Percentiles rank a stretch among this genome's conserved stretches.
These are phyloP conservation scores for Candida easanensis DNA, from an alignment of 805 yeast species.

Conservation along the genomic window DNA sequence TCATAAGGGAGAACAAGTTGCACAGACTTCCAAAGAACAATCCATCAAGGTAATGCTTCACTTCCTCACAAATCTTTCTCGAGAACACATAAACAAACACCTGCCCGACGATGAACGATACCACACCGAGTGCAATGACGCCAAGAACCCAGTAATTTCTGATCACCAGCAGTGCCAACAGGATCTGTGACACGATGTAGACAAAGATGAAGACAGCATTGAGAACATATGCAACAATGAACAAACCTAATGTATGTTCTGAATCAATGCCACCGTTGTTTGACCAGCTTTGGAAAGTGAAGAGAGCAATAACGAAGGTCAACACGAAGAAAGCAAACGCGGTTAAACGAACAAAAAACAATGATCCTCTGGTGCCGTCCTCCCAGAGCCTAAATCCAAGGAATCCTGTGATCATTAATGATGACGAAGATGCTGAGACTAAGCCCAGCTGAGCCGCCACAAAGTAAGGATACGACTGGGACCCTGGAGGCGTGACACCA, in stretches of 20 bases:
- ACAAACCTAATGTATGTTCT: slow-evolving; percentile 61
- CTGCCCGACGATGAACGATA: slow-evolving; percentile 83
- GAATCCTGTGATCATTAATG: slow-evolving; percentile 70
- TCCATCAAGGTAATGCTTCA: slow-evolving; percentile 89
- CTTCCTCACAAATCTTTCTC: slow-evolving; percentile 58
- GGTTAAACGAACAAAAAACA: slow-evolving; percentile 51
- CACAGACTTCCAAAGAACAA: slow-evolving; percentile 79
- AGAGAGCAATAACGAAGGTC: slow-evolving; percentile 62
- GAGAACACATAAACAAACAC: slow-evolving; percentile 70
- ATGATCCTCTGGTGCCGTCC: slow-evolving; percentile 75
- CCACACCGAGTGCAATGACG: slow-evolving; percentile 64
- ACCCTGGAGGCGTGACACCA: slow-evolving; percentile 89
- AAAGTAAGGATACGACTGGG: slow-evolving; percentile 71
- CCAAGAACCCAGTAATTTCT: slow-evolving; percentile 88
- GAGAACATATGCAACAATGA: slow-evolving; percentile 64
- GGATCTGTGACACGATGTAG: slow-evolving; percentile 65
- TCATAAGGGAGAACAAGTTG: slow-evolving; percentile 81
- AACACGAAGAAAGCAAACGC: slow-evolving; percentile 58
- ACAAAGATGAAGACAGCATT: slow-evolving; percentile 64
- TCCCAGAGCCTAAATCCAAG: slow-evolving; percentile 91
- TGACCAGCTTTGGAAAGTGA: slow-evolving; percentile 72
- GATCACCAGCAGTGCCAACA: slow-evolving; percentile 65
- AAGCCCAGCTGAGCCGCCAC: slow-evolving; percentile 80
- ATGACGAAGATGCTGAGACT: slow-evolving; percentile 67
- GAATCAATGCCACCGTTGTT: slow-evolving; percentile 40